phyloP scores from a whole-genome alignment of 805 yeast genomes.

The Jamesozyma gamospora region DNA sequence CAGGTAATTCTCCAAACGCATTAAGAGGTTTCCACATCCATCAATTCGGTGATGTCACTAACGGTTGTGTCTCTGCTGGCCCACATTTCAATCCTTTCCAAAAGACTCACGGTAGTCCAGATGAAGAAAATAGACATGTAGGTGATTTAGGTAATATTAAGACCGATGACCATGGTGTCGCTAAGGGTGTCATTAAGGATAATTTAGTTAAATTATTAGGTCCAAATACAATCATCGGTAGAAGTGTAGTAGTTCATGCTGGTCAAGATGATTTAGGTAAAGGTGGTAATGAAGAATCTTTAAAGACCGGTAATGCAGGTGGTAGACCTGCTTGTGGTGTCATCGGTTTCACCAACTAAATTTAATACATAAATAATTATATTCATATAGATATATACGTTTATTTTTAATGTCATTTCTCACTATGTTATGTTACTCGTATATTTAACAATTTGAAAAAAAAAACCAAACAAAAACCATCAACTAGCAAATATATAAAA shows the following conservation, averaged over 20 bases:
- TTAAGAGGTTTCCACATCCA: conserved; percentile 96
- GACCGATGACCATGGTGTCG: conserved; percentile 80
- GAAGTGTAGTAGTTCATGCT: conserved; percentile 90
- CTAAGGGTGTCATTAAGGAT: conserved; percentile 84
- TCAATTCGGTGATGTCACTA: conserved; percentile 91
- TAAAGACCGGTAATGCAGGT: conserved; percentile 96
- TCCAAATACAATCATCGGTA: conserved; percentile 79
- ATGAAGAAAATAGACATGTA: conserved; percentile 36
- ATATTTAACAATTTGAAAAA: too few species aligned
- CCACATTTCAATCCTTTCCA: conserved; percentile 92
- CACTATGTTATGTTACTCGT: too few species aligned
- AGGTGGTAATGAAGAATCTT: conserved; percentile 85
- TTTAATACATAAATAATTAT: background rate
- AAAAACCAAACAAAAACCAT: too few species aligned
- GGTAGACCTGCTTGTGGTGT: conserved; percentile 98
- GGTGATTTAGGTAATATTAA: conserved; percentile 95
- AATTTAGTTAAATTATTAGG: conserved; percentile 71
- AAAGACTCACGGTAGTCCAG: conserved; percentile 88
- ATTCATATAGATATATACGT: background rate
- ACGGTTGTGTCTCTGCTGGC: conserved; percentile 98
- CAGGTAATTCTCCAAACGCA: conserved; percentile 83
- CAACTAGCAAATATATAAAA: too few species aligned
- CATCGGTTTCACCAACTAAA: conserved; percentile 46
- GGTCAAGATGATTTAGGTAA: conserved; percentile 92
- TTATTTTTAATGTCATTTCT: background rate